Evolutionary conservation across 495 filamentous ascomycete species (phyloP).

Genomic region (Trichoderma reesei): DNA sequence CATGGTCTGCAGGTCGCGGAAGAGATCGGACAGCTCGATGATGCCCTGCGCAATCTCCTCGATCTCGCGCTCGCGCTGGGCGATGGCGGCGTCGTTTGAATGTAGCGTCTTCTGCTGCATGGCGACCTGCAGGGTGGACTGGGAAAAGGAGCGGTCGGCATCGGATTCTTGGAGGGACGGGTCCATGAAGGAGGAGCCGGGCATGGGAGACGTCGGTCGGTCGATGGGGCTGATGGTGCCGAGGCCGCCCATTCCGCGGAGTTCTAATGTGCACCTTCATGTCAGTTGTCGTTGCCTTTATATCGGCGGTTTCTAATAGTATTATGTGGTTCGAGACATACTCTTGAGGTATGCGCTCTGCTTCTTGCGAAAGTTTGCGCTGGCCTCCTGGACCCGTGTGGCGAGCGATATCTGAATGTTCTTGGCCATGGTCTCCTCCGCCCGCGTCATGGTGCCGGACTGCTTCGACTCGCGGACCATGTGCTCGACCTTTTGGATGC

Average conservation of each 20-base stretch:
- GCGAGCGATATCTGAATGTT: slow-evolving; percentile 92
- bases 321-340: slow-evolving; percentile 27
- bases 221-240: slow-evolving; percentile 27
- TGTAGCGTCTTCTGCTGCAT: slow-evolving; percentile 54
- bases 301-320: too few relatives aligned
- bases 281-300: too few relatives aligned
- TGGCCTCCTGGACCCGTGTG: slow-evolving; percentile 81
- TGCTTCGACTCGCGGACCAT: slow-evolving; percentile 70
- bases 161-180: slow-evolving; percentile 83
- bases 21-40: slow-evolving; percentile 91
- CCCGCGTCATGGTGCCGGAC: slow-evolving; percentile 56
- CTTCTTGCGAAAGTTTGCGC: slow-evolving; percentile 87
- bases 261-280: slow-evolving; percentile 42
- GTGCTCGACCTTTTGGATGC: slow-evolving; percentile 75
- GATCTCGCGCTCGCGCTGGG: slow-evolving; percentile 92
- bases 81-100: slow-evolving; percentile 75
- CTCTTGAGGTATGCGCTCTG: slow-evolving; percentile 94
- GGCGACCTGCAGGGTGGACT: slow-evolving; percentile 70
- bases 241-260: slow-evolving; percentile 60
- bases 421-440: slow-evolving; percentile 89
- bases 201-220: slow-evolving; percentile 51
- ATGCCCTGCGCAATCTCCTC: slow-evolving; percentile 96
- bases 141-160: slow-evolving; percentile 83
- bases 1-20: slow-evolving; percentile 92
- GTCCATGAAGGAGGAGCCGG: slow-evolving; percentile 37